Percentiles rank a stretch among this genome's conserved stretches.
Conservation (phyloP, 345 rosid species). For the Salix caprea region DNA sequence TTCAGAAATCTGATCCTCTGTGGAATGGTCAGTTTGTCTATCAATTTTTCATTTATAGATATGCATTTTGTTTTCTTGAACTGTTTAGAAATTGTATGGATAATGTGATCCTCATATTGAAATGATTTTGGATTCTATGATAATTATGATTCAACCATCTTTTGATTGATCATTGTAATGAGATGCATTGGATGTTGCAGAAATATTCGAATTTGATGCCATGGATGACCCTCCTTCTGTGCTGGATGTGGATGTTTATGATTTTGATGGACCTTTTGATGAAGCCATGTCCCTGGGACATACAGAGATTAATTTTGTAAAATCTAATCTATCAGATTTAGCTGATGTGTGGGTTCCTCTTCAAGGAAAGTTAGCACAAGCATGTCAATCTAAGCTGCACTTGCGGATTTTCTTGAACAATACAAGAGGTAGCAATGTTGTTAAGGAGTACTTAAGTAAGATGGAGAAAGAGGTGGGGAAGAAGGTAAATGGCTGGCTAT, state of each 20-base stretch:
- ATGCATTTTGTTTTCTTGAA: not conserved
- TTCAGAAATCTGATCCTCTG: conserved; percentile 75
- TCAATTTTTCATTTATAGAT: conserved; percentile 14
- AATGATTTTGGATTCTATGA: not conserved
- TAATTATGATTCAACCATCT: conserved; percentile 4
- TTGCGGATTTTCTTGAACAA: conserved; percentile 85
- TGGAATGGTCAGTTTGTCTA: conserved; percentile 73
- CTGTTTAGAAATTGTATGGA: conserved; percentile 1
- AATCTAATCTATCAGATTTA: conserved; percentile 70
- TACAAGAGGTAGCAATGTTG: conserved; percentile 78
- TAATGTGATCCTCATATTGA: not conserved
- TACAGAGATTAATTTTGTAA: conserved; percentile 81
- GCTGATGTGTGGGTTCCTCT: conserved; percentile 92
- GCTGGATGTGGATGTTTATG: conserved; percentile 82
- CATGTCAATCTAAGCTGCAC: conserved; percentile 93
- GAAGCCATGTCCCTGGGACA: conserved; percentile 85
- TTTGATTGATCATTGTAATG: conserved; percentile 12
- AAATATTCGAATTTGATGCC: conserved; percentile 96
- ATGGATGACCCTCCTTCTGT: conserved; percentile 97
- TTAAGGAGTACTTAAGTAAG: conserved; percentile 75
- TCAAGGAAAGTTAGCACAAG: conserved; percentile 80
- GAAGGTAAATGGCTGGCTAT: conserved; percentile 52
- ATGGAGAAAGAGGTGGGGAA: conserved; percentile 99
- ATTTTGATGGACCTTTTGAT: conserved; percentile 91
- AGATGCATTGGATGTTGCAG: conserved; percentile 43